Conservation (phyloP, 2,329 filamentous ascomycete genomes). For the Aspergillus unguis region DNA sequence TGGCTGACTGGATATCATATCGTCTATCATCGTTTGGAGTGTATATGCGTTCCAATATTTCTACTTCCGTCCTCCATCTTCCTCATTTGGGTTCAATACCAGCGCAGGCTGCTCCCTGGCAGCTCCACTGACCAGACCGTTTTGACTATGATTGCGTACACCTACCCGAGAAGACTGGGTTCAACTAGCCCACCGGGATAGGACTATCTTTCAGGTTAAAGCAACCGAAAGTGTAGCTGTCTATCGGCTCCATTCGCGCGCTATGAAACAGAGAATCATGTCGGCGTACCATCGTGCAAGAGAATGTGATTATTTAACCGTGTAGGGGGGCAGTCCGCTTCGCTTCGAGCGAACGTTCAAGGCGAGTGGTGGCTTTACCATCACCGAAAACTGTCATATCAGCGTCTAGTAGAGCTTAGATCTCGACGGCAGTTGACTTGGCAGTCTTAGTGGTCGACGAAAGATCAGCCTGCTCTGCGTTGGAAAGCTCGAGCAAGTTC, state of each 20-base stretch:
- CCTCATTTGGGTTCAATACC: no score
- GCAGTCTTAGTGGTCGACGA: conserved; percentile 22
- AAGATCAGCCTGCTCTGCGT: conserved; percentile 21
- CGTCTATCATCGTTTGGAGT: conserved; percentile 4
- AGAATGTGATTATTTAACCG: background rate
- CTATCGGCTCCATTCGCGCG: conserved; percentile 6
- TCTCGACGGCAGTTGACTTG: conserved; percentile 34
- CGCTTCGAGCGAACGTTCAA: background rate
- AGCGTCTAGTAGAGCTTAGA: conserved; percentile 23
- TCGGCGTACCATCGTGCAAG: conserved; percentile 11
- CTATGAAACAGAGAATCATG: conserved; percentile 5
- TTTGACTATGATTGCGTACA: background rate
- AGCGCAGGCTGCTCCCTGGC: background rate
- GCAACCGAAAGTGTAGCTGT: background rate
- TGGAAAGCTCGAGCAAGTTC: conserved; percentile 47
- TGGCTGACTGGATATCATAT: conserved; percentile 5
- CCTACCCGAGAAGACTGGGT: background rate
- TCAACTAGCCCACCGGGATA: no score
- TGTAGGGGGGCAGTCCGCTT: background rate
- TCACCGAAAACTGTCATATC: background rate
- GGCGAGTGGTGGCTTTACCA: no score
- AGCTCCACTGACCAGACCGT: no score
- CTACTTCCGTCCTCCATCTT: background rate
- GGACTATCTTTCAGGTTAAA: background rate
- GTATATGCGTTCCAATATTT: conserved; percentile 2